These are phyloP conservation scores for Cucumis hystrix DNA, from an alignment of 306 rosid species.

Conservation along the genomic window DNA sequence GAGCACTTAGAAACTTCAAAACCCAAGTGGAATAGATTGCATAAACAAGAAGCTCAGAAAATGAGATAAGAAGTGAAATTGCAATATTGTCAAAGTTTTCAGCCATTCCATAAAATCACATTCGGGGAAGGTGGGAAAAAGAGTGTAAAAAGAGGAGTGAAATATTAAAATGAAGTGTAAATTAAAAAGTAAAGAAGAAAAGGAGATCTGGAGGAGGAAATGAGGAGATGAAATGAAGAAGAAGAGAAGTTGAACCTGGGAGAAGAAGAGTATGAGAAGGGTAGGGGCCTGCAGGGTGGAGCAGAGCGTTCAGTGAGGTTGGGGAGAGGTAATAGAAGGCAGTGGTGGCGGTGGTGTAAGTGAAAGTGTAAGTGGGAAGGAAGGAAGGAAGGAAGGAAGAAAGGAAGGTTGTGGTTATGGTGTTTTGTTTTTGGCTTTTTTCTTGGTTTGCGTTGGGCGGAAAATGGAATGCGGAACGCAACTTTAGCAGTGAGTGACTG, in stretches of 20 bases:
- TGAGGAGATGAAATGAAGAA: neutral
- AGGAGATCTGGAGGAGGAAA: neutral
- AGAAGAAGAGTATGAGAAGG: neutral
- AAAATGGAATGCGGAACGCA: slow-evolving; percentile 7
- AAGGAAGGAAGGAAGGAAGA: neutral
- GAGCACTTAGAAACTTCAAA: neutral
- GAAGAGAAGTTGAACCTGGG: neutral
- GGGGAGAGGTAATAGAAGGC: too few relatives aligned
- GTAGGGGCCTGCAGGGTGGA: neutral
- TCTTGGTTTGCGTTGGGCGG: slow-evolving; percentile 6
- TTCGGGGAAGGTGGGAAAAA: neutral
- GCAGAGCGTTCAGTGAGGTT: neutral
- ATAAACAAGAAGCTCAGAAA: neutral
- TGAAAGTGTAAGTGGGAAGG: neutral
- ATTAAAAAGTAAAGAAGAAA: neutral
- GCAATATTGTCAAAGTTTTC: neutral
- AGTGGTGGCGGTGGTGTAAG: neutral
- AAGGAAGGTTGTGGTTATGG: neutral
- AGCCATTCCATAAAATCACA: neutral
- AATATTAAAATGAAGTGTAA: neutral
- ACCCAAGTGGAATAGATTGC: neutral
- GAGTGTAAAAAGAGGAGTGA: neutral
- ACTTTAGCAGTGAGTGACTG: slow-evolving; percentile 17
- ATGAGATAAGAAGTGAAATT: neutral
- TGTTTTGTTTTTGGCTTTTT: neutral